These are phyloP conservation scores for Xylariaceae sp. DNA, from an alignment of 2,329 filamentous ascomycete genomes.

Conservation along the genomic window DNA sequence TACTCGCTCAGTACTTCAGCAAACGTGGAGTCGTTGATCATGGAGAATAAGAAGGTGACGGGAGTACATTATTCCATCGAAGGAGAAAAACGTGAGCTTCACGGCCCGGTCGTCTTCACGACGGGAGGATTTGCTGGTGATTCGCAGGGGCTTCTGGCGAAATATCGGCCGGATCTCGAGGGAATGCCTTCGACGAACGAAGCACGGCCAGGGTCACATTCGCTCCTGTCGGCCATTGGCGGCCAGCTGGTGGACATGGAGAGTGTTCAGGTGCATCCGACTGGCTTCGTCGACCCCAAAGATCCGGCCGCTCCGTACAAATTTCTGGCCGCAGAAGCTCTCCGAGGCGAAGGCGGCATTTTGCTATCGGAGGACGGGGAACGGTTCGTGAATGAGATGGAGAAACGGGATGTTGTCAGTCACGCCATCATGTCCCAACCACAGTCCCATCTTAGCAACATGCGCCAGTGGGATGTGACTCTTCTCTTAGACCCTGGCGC, in stretches of 20 bases:
- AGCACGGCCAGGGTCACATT: conserved; percentile 49
- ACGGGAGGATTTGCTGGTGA: conserved; percentile 61
- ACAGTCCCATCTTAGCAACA: conserved; percentile 6
- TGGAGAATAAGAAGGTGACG: conserved; percentile 30
- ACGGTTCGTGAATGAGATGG: conserved; percentile 59
- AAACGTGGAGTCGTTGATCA: conserved; percentile 45
- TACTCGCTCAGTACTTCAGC: conserved; percentile 50
- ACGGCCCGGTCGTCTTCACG: conserved; percentile 56
- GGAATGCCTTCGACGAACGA: conserved; percentile 62
- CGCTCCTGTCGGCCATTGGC: conserved; percentile 34
- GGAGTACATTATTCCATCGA: conserved; percentile 48
- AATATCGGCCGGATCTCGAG: conserved; percentile 54
- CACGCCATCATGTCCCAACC: conserved; percentile 42
- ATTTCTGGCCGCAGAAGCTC: conserved; percentile 59
- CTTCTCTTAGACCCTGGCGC: conserved; percentile 58
- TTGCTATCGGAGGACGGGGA: conserved; percentile 42
- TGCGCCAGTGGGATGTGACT: conserved; percentile 53
- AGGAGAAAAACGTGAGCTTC: conserved; percentile 32
- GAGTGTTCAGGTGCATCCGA: conserved; percentile 61
- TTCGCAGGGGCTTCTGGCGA: conserved; percentile 48
- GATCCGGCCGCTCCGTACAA: conserved; percentile 45
- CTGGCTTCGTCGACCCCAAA: conserved; percentile 56
- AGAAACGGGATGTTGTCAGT: conserved; percentile 55
- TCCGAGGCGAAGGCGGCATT: conserved; percentile 60
- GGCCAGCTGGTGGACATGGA: conserved; percentile 47